phyloP scores from a whole-genome alignment of 352 stramenopile species.

The Globisporangium nagaii region DNA sequence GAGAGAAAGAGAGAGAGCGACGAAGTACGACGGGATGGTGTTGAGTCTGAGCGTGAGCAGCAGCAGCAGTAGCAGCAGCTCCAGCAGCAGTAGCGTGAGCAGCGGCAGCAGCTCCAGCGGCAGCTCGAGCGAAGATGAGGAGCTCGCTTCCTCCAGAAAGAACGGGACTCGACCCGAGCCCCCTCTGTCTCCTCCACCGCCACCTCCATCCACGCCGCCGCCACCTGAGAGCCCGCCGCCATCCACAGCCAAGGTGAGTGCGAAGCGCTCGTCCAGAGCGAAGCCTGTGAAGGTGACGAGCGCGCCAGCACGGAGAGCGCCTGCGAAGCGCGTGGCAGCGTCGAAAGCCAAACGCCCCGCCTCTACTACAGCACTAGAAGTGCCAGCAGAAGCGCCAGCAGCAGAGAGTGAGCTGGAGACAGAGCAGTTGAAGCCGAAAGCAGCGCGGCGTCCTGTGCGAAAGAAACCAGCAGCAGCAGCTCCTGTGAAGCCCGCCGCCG shows the following conservation, averaged over 20 bases:
- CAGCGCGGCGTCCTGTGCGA: slow-evolving; percentile 12
- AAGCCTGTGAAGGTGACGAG: slow-evolving; percentile 13
- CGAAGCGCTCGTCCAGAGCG: slow-evolving; percentile 6
- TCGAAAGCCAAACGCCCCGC: not conserved
- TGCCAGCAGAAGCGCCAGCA: not conserved
- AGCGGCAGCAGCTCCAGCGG: slow-evolving; percentile 34
- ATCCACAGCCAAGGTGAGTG: slow-evolving; percentile 2
- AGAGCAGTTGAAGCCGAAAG: slow-evolving; percentile 3
- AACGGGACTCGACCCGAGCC: slow-evolving; percentile 11
- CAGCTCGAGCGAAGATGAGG: slow-evolving; percentile 41
- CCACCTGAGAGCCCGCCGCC: slow-evolving; percentile 20
- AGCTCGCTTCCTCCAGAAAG: slow-evolving; percentile 14
- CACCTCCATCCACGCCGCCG: slow-evolving; percentile 18
- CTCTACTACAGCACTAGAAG: not conserved
- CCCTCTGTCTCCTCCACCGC: slow-evolving; percentile 23
- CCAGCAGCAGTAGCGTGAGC: slow-evolving; percentile 16
- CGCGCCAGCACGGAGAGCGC: slow-evolving; percentile 12
- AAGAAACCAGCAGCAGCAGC: slow-evolving; percentile 3
- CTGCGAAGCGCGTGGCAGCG: not conserved
- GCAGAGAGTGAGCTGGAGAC: not conserved
- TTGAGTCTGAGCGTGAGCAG: slow-evolving; percentile 18
- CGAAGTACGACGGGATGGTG: slow-evolving; percentile 4
- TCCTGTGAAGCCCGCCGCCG: slow-evolving; percentile 7
- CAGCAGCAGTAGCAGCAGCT: slow-evolving; percentile 20
- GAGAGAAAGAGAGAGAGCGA: not conserved